Base-by-base conservation (phyloP, 345 rosid genomes). In the Gossypium arboreum region DNA sequence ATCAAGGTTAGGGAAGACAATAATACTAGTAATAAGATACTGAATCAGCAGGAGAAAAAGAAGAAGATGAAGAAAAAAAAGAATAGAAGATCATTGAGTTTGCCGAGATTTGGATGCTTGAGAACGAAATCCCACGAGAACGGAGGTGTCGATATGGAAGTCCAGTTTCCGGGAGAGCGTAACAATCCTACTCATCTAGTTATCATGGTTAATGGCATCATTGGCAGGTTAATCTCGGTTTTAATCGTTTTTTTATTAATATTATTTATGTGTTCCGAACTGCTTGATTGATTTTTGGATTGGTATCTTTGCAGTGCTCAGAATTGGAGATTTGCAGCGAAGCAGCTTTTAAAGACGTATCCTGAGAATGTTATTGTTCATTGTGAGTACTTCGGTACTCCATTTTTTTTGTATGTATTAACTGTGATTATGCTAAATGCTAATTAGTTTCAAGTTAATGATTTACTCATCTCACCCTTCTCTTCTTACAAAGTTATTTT, bases 181-280 rank as follows among this genome's bases (percentile, higher is more conserved):
- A 15, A 83, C 7, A 47, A 61, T 72, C 93, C 93, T 9, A 67
- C 85, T 78, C 98, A 94, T 75, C 86, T 94, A 1, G 90, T 94
- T 79, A 77, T 92, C 62, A 89, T 84, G 96, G 94, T 90, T 77
- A 92, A 92, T 75, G 98, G 98, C 77, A 86, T 94, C 56, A 83
- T 91, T 54, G 98, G 98, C 81, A 91, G 97, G 97, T 92, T 45
- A 10, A 59, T 77, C 13, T 7, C 12, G 20, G 41, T 39, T 57
- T 57, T 71, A 11, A 3, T 74, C 41, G 1, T 72, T 45, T 25
- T 34, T 29, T 34, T 1, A 1, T 27, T 25, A 7, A 22, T 25
- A 7, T 2, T n/a, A 43, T 18, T n/a, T 29, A 25, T 18, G 3
- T 39, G 43, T 29, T 74, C 34, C 44, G 9, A 39, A 15, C 8